Conservation (phyloP, 352 stramenopile species). For the Nannochloropsis limnetica region DNA sequence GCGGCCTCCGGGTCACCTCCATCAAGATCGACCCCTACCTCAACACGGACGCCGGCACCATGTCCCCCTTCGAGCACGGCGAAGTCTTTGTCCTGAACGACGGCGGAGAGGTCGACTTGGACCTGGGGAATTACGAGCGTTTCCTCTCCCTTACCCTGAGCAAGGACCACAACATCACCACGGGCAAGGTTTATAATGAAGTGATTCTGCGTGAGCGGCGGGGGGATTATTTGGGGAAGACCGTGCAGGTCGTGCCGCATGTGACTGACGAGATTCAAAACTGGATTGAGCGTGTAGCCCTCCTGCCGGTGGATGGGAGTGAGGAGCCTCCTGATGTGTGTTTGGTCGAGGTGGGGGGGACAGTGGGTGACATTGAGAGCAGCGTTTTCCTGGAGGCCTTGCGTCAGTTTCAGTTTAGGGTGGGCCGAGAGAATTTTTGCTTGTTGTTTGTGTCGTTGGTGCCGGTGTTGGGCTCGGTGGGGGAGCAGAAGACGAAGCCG, state of each 20-base stretch:
- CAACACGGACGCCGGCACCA: conserved; percentile 91
- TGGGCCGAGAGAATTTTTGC: conserved; percentile 94
- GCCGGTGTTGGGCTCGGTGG: conserved; percentile 90
- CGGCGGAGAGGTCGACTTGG: conserved; percentile 87
- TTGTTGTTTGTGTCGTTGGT: conserved; percentile 98
- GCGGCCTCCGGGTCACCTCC: conserved; percentile 81
- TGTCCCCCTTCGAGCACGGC: conserved; percentile 86
- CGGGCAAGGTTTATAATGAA: conserved; percentile 91
- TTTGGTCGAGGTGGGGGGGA: conserved; percentile 96
- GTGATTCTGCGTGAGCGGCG: conserved; percentile 89
- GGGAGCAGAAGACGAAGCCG: conserved; percentile 99
- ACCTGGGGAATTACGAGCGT: conserved; percentile 98
- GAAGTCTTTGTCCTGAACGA: conserved; percentile 96
- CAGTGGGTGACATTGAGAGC: conserved; percentile 99
- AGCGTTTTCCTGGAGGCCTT: conserved; percentile 98
- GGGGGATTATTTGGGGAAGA: conserved; percentile 97
- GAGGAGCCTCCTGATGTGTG: conserved; percentile 82
- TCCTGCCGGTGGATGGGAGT: conserved; percentile 79
- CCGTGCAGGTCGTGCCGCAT: conserved; percentile 74
- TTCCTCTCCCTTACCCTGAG: conserved; percentile 60
- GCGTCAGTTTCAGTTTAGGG: conserved; percentile 95
- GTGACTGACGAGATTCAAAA: conserved; percentile 79
- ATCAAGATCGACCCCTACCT: conserved; percentile 99
- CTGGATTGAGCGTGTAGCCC: conserved; percentile 95
- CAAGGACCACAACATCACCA: conserved; percentile 97